These are phyloP conservation scores for Quambalaria eucalypti DNA, from an alignment of 1,284 basidiomycete genomes.

Conservation along the genomic window DNA sequence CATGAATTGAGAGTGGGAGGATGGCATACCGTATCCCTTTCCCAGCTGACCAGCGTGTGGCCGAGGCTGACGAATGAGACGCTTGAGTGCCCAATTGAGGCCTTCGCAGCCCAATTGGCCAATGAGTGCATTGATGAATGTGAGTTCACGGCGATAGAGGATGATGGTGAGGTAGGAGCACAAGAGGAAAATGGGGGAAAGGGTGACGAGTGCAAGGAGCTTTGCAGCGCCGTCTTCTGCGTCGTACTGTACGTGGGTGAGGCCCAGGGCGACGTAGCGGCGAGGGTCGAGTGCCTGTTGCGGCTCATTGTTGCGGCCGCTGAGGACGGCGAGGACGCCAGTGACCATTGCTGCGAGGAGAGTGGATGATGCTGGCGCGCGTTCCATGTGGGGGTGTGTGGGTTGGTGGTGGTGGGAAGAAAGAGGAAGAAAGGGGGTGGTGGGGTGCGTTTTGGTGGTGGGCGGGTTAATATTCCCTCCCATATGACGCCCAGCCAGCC, in stretches of 20 bases:
- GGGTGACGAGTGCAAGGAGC: conserved; percentile 33
- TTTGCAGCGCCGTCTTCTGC: conserved; percentile 24
- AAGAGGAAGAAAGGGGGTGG: no score
- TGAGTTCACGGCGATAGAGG: conserved; percentile 66
- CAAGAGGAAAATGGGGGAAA: conserved; percentile 39
- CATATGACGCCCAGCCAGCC: no score
- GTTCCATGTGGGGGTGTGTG: no score
- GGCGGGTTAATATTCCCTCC: no score
- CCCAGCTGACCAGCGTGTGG: conserved; percentile 62
- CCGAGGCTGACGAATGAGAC: conserved; percentile 60
- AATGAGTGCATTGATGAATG: conserved; percentile 69
- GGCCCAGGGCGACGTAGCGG: conserved; percentile 1
- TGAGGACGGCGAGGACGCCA: background rate
- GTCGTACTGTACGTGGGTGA: conserved; percentile 17
- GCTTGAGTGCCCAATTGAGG: conserved; percentile 65
- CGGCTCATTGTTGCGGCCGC: background rate
- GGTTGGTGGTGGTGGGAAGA: no score
- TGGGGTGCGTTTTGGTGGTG: no score
- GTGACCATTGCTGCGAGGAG: background rate
- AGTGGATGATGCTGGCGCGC: no score
- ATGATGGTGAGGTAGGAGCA: conserved; percentile 64
- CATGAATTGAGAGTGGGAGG: conserved; percentile 80
- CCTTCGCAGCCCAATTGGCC: conserved; percentile 68
- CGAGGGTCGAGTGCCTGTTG: background rate
- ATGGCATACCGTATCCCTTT: conserved; percentile 75